phyloP scores from a whole-genome alignment of 306 rosid species.

The Aeschynomene evenia region DNA sequence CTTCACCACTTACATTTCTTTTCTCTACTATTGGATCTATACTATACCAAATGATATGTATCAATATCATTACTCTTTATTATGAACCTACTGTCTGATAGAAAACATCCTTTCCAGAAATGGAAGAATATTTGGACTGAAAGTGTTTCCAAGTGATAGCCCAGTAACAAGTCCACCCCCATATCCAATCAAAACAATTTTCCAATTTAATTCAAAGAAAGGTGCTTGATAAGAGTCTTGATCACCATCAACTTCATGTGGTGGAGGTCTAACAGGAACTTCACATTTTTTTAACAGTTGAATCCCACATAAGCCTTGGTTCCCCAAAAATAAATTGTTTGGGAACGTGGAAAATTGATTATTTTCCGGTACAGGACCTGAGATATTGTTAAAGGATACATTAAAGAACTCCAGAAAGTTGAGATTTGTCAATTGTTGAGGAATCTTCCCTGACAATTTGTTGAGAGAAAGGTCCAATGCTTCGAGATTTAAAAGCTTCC shows the following conservation, averaged over 20 bases:
- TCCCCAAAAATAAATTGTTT: constrained; percentile 18
- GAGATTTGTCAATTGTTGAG: constrained; percentile 20
- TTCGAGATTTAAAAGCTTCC: constrained; percentile 32
- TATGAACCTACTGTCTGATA: no score
- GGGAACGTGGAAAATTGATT: constrained; percentile 24
- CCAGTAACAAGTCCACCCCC: no score
- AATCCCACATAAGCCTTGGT: constrained; percentile 28
- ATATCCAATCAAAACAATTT: no score
- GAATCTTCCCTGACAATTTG: constrained; percentile 23
- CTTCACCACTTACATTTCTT: no score
- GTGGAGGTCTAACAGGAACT: neutral
- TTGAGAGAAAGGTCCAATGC: constrained; percentile 32
- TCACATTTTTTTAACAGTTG: constrained; percentile 19
- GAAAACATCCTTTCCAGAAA: no score
- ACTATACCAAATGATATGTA: no score
- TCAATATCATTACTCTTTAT: no score
- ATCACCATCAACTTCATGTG: neutral
- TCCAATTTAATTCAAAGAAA: neutral
- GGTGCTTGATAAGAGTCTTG: neutral
- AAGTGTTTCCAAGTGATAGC: no score
- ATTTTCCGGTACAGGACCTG: constrained; percentile 28
- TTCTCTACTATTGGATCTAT: no score
- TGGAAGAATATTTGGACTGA: no score
- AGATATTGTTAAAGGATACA: constrained; percentile 29
- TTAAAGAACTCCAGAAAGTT: constrained; percentile 20